Evolutionary conservation across 257 asterid genomes (phyloP).

Genomic region (Avicennia marina): DNA sequence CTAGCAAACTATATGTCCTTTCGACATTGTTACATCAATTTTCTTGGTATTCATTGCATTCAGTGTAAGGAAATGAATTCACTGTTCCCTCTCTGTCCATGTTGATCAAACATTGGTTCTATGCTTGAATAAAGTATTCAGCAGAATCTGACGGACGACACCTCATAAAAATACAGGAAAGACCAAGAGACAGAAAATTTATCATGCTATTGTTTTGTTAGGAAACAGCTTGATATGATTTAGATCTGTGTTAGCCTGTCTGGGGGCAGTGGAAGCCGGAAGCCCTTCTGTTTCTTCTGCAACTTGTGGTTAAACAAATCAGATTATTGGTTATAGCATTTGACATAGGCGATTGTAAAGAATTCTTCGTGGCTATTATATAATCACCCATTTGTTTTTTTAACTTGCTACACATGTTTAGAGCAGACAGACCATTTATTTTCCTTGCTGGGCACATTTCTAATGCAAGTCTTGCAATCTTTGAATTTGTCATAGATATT

Average conservation of each 20-base stretch:
- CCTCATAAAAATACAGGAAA: slow-evolving; percentile 19
- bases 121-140: not conserved
- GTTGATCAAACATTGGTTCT: too few species aligned
- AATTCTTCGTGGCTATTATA: slow-evolving; percentile 1
- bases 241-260: slow-evolving; percentile 51
- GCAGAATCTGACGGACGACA: slow-evolving; percentile 37
- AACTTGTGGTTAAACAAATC: not conserved
- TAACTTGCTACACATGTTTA: not conserved
- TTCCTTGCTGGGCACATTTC: not conserved
- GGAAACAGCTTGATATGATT: slow-evolving; percentile 58
- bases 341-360: not conserved
- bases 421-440: not conserved
- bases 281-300: slow-evolving; percentile 27
- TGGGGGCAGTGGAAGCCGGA: slow-evolving; percentile 42
- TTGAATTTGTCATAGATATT: not conserved
- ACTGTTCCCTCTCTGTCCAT: too few species aligned
- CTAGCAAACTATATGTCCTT: too few species aligned
- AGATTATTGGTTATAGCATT: not conserved
- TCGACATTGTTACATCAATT: not conserved
- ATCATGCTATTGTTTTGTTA: slow-evolving; percentile 20
- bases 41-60: not conserved
- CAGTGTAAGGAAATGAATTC: not conserved
- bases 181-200: slow-evolving; percentile 40
- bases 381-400: not conserved
- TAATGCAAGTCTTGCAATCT: too few species aligned